phyloP scores from a whole-genome alignment of 176 grass and related monocot species.

The Bolboschoenus planiculmis region DNA sequence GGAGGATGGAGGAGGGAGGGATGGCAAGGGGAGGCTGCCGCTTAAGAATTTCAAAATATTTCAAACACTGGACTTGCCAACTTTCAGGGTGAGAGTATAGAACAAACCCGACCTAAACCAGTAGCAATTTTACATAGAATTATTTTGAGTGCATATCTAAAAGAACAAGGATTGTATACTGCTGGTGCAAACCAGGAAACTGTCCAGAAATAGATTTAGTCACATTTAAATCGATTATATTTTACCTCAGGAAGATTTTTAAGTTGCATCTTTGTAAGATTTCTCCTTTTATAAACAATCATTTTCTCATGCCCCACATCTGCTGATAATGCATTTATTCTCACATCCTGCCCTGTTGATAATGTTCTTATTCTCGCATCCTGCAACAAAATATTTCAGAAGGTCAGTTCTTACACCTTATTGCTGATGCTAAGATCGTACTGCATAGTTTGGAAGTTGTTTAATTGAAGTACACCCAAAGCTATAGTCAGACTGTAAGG shows the following conservation, averaged over 20 bases:
- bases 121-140: neutral
- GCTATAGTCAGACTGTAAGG: neutral
- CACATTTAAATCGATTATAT: neutral
- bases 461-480: neutral
- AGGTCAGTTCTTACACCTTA: neutral
- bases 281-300: constrained; percentile 1
- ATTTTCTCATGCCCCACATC: neutral
- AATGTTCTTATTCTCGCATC: neutral
- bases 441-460: neutral
- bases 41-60: neutral
- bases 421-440: neutral
- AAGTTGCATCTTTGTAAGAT: neutral
- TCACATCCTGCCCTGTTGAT: neutral
- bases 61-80: neutral
- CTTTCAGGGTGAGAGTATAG: neutral
- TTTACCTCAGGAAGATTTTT: neutral
- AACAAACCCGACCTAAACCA: neutral
- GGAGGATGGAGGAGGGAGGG: neutral
- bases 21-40: neutral
- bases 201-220: neutral
- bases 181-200: neutral
- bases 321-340: neutral
- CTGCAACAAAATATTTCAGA: neutral
- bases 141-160: neutral
- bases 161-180: neutral